Percentiles rank a stretch among this genome's conserved stretches.
These are phyloP conservation scores for Eremothecium gossypii DNA, from an alignment of 1,139 yeast genomes.

Conservation along the genomic window DNA sequence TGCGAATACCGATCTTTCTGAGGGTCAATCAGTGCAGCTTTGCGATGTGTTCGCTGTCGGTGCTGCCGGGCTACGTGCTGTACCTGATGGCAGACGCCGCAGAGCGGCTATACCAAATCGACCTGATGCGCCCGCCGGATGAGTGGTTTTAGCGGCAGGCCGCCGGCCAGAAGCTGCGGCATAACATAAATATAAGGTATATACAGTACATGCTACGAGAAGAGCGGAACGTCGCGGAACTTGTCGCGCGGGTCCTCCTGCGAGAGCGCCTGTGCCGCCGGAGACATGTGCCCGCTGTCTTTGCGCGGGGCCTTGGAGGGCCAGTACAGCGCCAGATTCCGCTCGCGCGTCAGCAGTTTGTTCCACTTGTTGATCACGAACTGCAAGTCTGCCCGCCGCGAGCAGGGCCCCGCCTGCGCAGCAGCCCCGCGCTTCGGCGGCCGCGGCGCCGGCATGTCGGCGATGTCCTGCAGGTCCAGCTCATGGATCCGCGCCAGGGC, in stretches of 20 bases:
- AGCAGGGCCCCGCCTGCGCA: constrained; percentile 6
- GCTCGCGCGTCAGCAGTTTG: constrained; percentile 16
- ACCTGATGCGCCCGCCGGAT: constrained; percentile 23
- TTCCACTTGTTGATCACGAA: constrained; percentile 18
- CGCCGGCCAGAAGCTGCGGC: not conserved
- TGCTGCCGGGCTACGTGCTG: constrained; percentile 24
- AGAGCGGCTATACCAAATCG: constrained; percentile 20
- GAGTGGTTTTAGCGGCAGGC: constrained; percentile 12
- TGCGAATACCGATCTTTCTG: too few species aligned
- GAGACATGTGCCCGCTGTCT: not conserved
- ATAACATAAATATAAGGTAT: not conserved
- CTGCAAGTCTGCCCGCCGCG: constrained; percentile 11
- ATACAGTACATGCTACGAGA: not conserved
- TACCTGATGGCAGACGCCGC: constrained; percentile 23
- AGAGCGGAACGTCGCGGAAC: constrained; percentile 3
- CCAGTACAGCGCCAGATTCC: constrained; percentile 19
- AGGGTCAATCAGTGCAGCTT: too few species aligned
- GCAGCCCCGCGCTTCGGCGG: constrained; percentile 8
- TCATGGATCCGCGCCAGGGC: constrained; percentile 16
- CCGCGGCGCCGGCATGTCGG: constrained; percentile 11
- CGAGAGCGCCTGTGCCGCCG: too few species aligned
- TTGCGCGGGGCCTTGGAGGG: constrained; percentile 14
- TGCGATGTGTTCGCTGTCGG: too few species aligned
- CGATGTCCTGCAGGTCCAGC: constrained; percentile 19
- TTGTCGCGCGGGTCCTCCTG: constrained; percentile 1